phyloP scores from a whole-genome alignment of 805 yeast species.

The Wickerhamomyces strasburgensis region DNA sequence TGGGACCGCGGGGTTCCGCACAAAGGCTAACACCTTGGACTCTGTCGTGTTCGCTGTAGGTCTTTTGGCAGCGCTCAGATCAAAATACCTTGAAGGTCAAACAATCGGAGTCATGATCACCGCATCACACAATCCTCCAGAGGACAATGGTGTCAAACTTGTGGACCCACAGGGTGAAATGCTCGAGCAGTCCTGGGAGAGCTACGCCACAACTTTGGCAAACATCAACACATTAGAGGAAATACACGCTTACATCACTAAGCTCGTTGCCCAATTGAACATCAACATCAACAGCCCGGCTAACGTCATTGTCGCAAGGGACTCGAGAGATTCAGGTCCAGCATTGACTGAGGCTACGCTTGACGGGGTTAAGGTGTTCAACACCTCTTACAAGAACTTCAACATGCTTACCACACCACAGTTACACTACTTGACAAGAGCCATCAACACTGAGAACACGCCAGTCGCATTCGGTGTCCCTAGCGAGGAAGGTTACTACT shows the following conservation, averaged over 20 bases:
- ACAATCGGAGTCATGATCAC: constrained; percentile 95
- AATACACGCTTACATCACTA: constrained; percentile 33
- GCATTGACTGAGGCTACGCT: constrained; percentile 51
- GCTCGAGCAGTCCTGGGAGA: constrained; percentile 83
- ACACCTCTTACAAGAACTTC: constrained; percentile 45
- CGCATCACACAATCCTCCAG: constrained; percentile 91
- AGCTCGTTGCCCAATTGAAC: constrained; percentile 34
- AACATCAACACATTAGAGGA: constrained; percentile 50
- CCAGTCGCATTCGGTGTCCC: constrained; percentile 50
- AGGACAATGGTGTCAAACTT: constrained; percentile 88
- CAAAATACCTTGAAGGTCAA: constrained; percentile 61
- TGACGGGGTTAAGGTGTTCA: constrained; percentile 53
- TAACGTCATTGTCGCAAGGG: constrained; percentile 68
- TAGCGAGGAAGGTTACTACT: constrained; percentile 64
- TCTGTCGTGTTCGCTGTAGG: constrained; percentile 84
- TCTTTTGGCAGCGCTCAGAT: constrained; percentile 74
- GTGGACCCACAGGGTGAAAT: constrained; percentile 91
- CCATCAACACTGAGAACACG: constrained; percentile 50
- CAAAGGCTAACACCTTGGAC: constrained; percentile 62
- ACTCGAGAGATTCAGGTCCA: constrained; percentile 84
- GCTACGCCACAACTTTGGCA: constrained; percentile 72
- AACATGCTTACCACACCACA: constrained; percentile 90
- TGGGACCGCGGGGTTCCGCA: constrained; percentile 98
- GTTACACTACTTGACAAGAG: constrained; percentile 78
- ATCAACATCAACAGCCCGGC: constrained; percentile 44